Conservation (phyloP, 495 filamentous ascomycete species). For the Lasiosphaeria ovina region DNA sequence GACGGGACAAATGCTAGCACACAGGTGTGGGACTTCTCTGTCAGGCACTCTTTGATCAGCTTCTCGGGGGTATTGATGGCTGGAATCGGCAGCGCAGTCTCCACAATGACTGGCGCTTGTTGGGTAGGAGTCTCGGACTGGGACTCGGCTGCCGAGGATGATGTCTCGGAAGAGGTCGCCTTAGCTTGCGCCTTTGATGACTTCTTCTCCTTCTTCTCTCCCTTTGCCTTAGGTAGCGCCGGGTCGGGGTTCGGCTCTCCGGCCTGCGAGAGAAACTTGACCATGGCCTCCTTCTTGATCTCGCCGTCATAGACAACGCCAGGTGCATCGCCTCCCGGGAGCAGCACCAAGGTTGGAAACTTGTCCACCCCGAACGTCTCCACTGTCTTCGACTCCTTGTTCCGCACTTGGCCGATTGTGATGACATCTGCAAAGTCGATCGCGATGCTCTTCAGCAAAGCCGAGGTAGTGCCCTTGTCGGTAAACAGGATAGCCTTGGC, state of each 20-base stretch:
- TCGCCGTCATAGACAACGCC: constrained; percentile 76
- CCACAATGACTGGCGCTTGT: constrained; percentile 44
- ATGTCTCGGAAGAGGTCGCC: constrained; percentile 37
- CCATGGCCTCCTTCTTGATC: constrained; percentile 78
- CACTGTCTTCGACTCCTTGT: constrained; percentile 72
- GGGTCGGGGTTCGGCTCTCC: constrained; percentile 71
- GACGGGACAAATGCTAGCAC: constrained; percentile 75
- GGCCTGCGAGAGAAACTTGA: constrained; percentile 78
- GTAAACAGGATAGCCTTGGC: constrained; percentile 92
- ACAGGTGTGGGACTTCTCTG: constrained; percentile 75
- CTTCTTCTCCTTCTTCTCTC: constrained; percentile 45
- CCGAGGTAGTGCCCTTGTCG: constrained; percentile 84
- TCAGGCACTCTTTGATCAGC: constrained; percentile 70
- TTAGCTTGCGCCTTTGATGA: constrained; percentile 43
- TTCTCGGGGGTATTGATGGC: constrained; percentile 48
- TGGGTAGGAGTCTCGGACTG: constrained; percentile 37
- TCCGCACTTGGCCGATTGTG: constrained; percentile 77
- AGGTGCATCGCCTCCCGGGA: constrained; percentile 71
- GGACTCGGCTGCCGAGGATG: constrained; percentile 34
- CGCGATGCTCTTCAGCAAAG: constrained; percentile 78
- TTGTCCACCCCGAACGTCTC: constrained; percentile 71
- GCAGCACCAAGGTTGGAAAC: constrained; percentile 77
- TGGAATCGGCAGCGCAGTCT: constrained; percentile 55
- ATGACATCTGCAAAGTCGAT: constrained; percentile 88
- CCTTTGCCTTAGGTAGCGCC: constrained; percentile 51